Base-by-base conservation (phyloP, 352 stramenopile genomes). In the Pythium myriotylum region DNA sequence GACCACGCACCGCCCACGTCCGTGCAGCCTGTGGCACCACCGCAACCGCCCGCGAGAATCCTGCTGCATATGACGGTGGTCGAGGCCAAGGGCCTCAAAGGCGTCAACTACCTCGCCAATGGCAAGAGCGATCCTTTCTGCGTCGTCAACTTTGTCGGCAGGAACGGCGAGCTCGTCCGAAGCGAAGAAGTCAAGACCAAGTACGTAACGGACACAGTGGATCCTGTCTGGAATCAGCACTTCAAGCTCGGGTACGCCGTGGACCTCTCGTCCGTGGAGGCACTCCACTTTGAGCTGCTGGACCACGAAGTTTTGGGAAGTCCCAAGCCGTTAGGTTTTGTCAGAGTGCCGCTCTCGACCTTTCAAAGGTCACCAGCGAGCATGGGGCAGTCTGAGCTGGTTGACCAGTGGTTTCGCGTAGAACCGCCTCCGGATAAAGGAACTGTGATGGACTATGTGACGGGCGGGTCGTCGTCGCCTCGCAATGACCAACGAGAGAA, bases 71-170 rank as follows among this genome's bases (percentile, higher is more conserved):
- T 92, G 26, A 73, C 67, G 43, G 68, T 94, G 1, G 68, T 87
- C 12, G 67, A 76, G 40, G 84, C 84, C 2, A 70, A 65, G 19
- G 80, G 78, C 1, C 68, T 94, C 9, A 68, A 70, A 26, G 73
- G 74, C 4, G 77, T 71, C 2, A 84, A 94, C 50, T 58, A 81
- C 13, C 6, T 62, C 7, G 22, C 32, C 2, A 86, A 82, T 32
- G 81, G 77, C 1, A 82, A 86, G 51, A 92, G 82, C 32, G 84
- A 94, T 40, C 82, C 84, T 23, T 90, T 86, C 59, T 91, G 81
- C 27, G 52, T 88, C 33, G 62, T 94, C 5, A 87, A 68, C 17
- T 67, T 92, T 1, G 52, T 90, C 9, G 75, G 79, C n/a, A 88
- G 80, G 37, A 74, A 84, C 42, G 84, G 82, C 12, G 42, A 78